Percentiles rank a stretch among this genome's conserved stretches.
Evolutionary conservation across 768 basidiomycete genomes (phyloP).

Genomic region (Ramaria rubella): DNA sequence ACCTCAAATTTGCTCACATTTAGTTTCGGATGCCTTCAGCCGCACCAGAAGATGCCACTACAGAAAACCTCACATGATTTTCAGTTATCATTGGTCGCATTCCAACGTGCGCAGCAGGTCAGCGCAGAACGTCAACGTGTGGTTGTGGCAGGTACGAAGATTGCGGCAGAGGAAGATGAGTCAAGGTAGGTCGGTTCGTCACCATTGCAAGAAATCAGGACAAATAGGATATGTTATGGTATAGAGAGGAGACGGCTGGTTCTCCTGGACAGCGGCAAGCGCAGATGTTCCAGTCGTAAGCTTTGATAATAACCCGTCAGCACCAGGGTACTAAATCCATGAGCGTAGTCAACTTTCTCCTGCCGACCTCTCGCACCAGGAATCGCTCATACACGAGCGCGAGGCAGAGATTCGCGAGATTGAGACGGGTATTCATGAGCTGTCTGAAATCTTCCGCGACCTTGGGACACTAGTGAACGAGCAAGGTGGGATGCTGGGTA

Average conservation of each 20-base stretch:
- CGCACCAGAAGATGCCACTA: slow-evolving; percentile 73
- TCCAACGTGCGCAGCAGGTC: slow-evolving; percentile 85
- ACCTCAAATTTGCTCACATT: background rate
- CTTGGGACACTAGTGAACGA: slow-evolving; percentile 90
- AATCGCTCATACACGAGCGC: slow-evolving; percentile 89
- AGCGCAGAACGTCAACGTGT: slow-evolving; percentile 87
- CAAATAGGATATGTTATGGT: background rate
- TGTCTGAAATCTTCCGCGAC: slow-evolving; percentile 94
- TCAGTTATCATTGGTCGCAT: slow-evolving; percentile 80
- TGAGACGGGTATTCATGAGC: slow-evolving; percentile 92
- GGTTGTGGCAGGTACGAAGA: slow-evolving; percentile 80
- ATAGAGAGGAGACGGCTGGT: background rate
- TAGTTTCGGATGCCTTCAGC: slow-evolving; percentile 37
- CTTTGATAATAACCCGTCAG: background rate
- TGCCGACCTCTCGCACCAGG: slow-evolving; percentile 92
- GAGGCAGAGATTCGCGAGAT: slow-evolving; percentile 95
- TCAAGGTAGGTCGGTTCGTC: slow-evolving; percentile 22
- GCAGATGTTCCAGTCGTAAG: slow-evolving; percentile 15
- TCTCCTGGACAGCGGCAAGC: slow-evolving; percentile 14
- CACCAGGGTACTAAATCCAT: slow-evolving; percentile 49
- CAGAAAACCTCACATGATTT: slow-evolving; percentile 94
- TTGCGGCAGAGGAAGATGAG: slow-evolving; percentile 73
- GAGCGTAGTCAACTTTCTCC: slow-evolving; percentile 70
- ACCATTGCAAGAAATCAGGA: background rate
- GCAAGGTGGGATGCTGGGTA: slow-evolving; percentile 93